Evolutionary conservation across 169 alveolate species (phyloP).

Genomic region (Eimeria tenella): DNA sequence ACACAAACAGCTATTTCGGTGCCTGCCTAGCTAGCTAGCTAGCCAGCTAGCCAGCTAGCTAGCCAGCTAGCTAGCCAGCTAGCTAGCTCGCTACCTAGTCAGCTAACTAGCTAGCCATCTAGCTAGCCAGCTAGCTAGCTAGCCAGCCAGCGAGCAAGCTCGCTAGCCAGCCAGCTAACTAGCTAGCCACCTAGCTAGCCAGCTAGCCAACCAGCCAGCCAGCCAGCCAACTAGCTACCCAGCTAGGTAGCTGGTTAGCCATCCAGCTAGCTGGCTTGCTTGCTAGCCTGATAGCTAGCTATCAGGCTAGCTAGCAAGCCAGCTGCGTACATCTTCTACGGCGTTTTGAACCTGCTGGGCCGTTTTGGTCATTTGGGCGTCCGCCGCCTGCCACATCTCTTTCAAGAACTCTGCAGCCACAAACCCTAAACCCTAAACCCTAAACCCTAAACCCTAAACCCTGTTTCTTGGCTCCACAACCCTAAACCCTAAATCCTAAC

Average conservation of each 20-base stretch:
- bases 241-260: not conserved
- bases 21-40: not conserved
- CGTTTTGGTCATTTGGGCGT: conserved; percentile 31
- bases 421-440: not conserved
- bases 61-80: not conserved
- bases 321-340: conserved; percentile 29
- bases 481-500: not conserved
- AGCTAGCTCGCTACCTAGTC: not conserved
- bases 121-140: not conserved
- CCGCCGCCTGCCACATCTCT: conserved; percentile 28
- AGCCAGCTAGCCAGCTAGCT: not conserved
- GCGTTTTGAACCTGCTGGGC: conserved; percentile 30
- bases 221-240: not conserved
- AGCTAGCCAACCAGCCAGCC: not conserved
- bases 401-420: conserved; percentile 3
- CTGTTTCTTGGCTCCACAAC: too few species aligned
- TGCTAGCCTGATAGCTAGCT: not conserved
- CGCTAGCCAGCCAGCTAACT: not conserved
- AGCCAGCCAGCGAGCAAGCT: not conserved
- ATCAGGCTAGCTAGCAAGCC: not conserved
- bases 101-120: not conserved
- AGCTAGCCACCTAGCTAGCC: not conserved
- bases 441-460: not conserved
- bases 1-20: not conserved
- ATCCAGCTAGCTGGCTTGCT: not conserved